A percentile compares a stretch with the other conserved stretches of the same genome.
phyloP scores from a whole-genome alignment of 805 yeast genomes.

The Lipomyces chichibuensis region DNA sequence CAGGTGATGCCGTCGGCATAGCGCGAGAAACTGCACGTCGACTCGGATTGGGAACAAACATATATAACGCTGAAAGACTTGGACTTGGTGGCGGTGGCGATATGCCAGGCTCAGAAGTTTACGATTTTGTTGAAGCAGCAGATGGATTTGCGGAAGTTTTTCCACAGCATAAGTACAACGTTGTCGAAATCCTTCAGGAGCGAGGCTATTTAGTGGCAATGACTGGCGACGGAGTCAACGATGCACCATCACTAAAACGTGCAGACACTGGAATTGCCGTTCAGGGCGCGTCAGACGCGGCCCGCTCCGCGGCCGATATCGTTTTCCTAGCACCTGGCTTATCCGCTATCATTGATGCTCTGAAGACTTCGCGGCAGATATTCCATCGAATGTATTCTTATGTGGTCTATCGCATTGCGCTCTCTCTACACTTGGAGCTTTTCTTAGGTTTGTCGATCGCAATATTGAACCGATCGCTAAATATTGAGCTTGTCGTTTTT shows the following conservation, averaged over 20 bases:
- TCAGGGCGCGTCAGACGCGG: slow-evolving; percentile 51
- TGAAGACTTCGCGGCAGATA: slow-evolving; percentile 92
- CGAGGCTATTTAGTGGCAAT: slow-evolving; percentile 67
- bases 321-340: slow-evolving; percentile 60
- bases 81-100: slow-evolving; percentile 85
- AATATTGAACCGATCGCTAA: slow-evolving; percentile 79
- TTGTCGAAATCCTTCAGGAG: slow-evolving; percentile 63
- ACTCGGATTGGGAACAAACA: slow-evolving; percentile 94
- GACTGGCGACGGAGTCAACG: slow-evolving; percentile 71
- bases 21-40: slow-evolving; percentile 98
- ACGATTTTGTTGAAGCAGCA: slow-evolving; percentile 78
- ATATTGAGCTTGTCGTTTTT: slow-evolving; percentile 65
- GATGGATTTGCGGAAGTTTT: slow-evolving; percentile 86
- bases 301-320: slow-evolving; percentile 50
- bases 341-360: slow-evolving; percentile 63
- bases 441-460: slow-evolving; percentile 97
- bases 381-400: slow-evolving; percentile 99
- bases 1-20: slow-evolving; percentile 99
- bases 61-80: slow-evolving; percentile 94
- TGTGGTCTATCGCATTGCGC: slow-evolving; percentile 96
- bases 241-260: slow-evolving; percentile 66
- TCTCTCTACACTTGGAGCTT: slow-evolving; percentile 90
- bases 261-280: slow-evolving; percentile 88
- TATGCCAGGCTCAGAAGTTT: slow-evolving; percentile 66
- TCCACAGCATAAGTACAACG: slow-evolving; percentile 67